A percentile compares a stretch with the other conserved stretches of the same genome.
These are phyloP conservation scores for Capsella bursapastoris DNA, from an alignment of 345 rosid species.

Conservation along the genomic window DNA sequence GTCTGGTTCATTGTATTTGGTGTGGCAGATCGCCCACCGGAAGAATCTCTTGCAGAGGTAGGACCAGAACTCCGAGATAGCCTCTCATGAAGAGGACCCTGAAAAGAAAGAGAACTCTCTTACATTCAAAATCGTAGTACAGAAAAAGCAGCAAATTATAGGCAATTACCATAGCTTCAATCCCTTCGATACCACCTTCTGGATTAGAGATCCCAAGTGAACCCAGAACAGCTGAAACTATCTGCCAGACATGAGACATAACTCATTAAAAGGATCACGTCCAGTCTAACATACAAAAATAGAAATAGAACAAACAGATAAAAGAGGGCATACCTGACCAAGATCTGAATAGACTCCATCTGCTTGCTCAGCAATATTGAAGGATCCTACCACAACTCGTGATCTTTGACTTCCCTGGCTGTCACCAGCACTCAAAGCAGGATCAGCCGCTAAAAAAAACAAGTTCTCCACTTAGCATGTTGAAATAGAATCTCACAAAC, in stretches of 20 bases:
- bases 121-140: slow-evolving; percentile 10
- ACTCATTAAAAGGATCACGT: slow-evolving; percentile 29
- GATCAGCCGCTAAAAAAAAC: slow-evolving; percentile 48
- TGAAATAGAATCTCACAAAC: slow-evolving; percentile 13
- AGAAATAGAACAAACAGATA: slow-evolving; percentile 4
- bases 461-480: slow-evolving; percentile 28
- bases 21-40: slow-evolving; percentile 34
- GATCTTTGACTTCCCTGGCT: slow-evolving; percentile 48
- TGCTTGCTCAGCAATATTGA: slow-evolving; percentile 60
- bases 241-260: slow-evolving; percentile 29
- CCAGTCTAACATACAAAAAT: slow-evolving; percentile 5
- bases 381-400: slow-evolving; percentile 60
- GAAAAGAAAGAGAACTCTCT: slow-evolving; percentile 29
- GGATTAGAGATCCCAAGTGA: slow-evolving; percentile 42
- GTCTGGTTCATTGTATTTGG: slow-evolving; percentile 41
- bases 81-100: slow-evolving; percentile 42
- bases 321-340: slow-evolving; percentile 47
- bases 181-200: slow-evolving; percentile 47
- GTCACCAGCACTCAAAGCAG: slow-evolving; percentile 50
- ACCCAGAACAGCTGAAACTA: slow-evolving; percentile 50
- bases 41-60: slow-evolving; percentile 32
- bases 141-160: slow-evolving; percentile 2
- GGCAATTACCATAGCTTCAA: slow-evolving; percentile 41
- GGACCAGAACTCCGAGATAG: slow-evolving; percentile 36
- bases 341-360: slow-evolving; percentile 58